Evolutionary conservation across 139 green algal species (phyloP), one percentile per base, ranked within the genome.

Genomic region (Ettlia oleoabundans): DNA sequence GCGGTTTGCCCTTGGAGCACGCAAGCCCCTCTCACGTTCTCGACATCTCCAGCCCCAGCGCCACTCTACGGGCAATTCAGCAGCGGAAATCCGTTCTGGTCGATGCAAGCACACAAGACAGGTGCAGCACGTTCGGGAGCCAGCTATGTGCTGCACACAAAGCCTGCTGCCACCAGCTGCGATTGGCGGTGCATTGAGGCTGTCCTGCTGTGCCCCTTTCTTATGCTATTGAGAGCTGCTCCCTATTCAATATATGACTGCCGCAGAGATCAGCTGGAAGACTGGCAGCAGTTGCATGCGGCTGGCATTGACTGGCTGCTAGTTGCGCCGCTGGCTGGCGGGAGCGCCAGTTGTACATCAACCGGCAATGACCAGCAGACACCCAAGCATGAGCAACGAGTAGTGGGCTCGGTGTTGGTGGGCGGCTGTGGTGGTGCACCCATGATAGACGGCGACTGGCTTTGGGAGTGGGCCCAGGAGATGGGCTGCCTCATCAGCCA

Each of bases 401-500:
- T 64, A 62, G 32, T 83, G 26, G 78, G 79, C 4, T 75, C 67
- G 35, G 63, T 86, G 32, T 41, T 86, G 2, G 62, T 78, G 33
- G 63, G 26, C 2, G 82, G 75, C 13, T 43, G 38, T 32, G 72
- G 82, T 2, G 24, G 3, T 1, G 10, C 19, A 8, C 82, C 82
- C 0, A 40, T 32, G 1, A 21, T 86, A 53, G 70, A 84, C 30
- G 65, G 33, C 0, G 43, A 13, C 22, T 86, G 82, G 82, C 47
- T 86, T 42, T 18, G 51, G 43, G 43, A 71, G 26, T 86, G 82
- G 82, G 47, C 40, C 5, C 38, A 18, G 3, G 82, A 86, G 47
- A 76, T 86, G 69, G 47, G 58, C 9, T 3, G 76, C 6, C 37
- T 52, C 43, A 69, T 86, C 32, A 51, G 32, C 5, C 74, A 86